These are phyloP conservation scores for Penicillium frequentans DNA, from an alignment of 2,329 filamentous ascomycete genomes.

Conservation along the genomic window DNA sequence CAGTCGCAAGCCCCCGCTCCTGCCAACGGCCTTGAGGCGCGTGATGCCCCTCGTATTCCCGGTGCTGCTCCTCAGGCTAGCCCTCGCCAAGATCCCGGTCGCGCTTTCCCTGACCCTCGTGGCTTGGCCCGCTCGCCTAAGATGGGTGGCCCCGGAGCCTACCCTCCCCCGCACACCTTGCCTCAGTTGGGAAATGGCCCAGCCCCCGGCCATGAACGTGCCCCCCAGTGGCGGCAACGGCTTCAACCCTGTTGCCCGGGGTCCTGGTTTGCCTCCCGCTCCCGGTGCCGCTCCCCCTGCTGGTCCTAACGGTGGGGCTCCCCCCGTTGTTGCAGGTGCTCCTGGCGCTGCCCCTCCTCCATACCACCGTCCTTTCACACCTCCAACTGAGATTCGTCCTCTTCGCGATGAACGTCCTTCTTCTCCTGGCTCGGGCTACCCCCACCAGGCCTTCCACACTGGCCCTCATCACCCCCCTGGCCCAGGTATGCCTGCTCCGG, in stretches of 20 bases:
- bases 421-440: constrained; percentile 87
- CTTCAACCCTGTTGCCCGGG: constrained; percentile 41
- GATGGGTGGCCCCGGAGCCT: constrained; percentile 55
- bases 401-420: constrained; percentile 81
- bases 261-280: constrained; percentile 42
- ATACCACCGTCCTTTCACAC: constrained; percentile 73
- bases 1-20: constrained; percentile 58
- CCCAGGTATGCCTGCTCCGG: constrained; percentile 24
- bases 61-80: constrained; percentile 71
- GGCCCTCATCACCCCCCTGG: constrained; percentile 31
- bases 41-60: constrained; percentile 69
- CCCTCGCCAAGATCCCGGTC: constrained; percentile 70
- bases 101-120: constrained; percentile 67
- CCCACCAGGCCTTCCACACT: constrained; percentile 76
- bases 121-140: constrained; percentile 60
- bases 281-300: constrained; percentile 49
- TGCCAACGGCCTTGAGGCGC: constrained; percentile 79
- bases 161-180: constrained; percentile 51
- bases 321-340: constrained; percentile 46
- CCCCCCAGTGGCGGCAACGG: constrained; percentile 29
- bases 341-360: constrained; percentile 52
- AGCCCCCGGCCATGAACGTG: constrained; percentile 43
- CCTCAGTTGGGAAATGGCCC: constrained; percentile 52
- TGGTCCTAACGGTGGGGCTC: constrained; percentile 54
- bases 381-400: constrained; percentile 78